Percentiles rank a stretch among this genome's conserved stretches.
phyloP scores from a whole-genome alignment of 768 basidiomycete species.

The Russula sp. region DNA sequence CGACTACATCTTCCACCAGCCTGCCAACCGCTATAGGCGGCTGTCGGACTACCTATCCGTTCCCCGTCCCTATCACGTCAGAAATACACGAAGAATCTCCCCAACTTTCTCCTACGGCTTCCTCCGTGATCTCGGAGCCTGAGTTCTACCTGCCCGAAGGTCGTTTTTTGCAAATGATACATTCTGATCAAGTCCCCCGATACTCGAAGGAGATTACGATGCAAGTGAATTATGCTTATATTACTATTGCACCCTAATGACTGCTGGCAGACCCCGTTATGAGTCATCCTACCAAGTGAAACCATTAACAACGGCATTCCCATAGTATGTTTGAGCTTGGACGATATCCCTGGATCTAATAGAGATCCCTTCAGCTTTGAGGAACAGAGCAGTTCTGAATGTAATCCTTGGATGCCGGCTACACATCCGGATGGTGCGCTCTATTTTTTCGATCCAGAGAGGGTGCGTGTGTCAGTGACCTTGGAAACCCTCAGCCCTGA shows the following conservation, averaged over 20 bases:
- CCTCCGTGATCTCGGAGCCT: neutral
- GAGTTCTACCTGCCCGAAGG: neutral
- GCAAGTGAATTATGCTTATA: neutral
- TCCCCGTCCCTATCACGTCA: too few species aligned
- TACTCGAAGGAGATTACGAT: constrained; percentile 1
- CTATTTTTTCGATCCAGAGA: constrained; percentile 46
- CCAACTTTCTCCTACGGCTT: neutral
- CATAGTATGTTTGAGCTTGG: neutral
- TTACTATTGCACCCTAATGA: neutral
- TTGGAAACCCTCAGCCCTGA: neutral
- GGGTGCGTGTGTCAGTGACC: constrained; percentile 32
- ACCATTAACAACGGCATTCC: neutral
- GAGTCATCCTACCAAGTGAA: neutral
- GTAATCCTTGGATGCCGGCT: constrained; percentile 29
- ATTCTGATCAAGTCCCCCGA: constrained; percentile 17
- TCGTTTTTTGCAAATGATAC: neutral
- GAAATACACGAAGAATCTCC: neutral
- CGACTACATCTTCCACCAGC: neutral
- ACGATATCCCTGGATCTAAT: neutral
- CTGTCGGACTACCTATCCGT: neutral
- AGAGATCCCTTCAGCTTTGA: neutral
- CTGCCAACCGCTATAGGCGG: neutral
- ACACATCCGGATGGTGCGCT: constrained; percentile 57
- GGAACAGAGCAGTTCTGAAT: neutral
- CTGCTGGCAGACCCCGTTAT: constrained; percentile 4